Percentiles rank a stretch among this genome's conserved stretches.
Evolutionary conservation across 2,329 filamentous ascomycete genomes (phyloP).

Genomic region (Thermoascus crustaceus): DNA sequence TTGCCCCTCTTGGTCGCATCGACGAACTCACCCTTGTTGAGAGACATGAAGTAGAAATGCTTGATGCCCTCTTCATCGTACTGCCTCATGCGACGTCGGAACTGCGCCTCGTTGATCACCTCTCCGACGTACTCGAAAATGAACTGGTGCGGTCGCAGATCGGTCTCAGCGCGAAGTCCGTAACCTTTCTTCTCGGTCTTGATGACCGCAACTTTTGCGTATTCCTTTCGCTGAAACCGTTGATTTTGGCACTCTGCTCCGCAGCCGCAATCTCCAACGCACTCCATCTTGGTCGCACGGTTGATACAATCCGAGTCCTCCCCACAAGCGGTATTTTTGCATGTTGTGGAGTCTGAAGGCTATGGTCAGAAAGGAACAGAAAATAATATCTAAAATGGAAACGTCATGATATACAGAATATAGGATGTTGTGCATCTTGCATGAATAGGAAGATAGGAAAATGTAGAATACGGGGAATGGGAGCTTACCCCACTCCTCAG

Average conservation of each 20-base stretch:
- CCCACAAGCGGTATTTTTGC: slow-evolving; percentile 74
- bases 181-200: slow-evolving; percentile 98
- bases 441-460: background rate
- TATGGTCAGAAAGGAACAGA: slow-evolving; percentile 7
- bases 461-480: slow-evolving; percentile 6
- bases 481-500: slow-evolving; percentile 83
- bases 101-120: slow-evolving; percentile 87
- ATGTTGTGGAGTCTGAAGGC: slow-evolving; percentile 42
- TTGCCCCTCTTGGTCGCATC: slow-evolving; percentile 97
- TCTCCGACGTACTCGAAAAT: slow-evolving; percentile 98
- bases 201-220: slow-evolving; percentile 87
- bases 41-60: slow-evolving; percentile 99
- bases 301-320: slow-evolving; percentile 99
- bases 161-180: slow-evolving; percentile 71
- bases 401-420: background rate
- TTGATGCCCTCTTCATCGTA: slow-evolving; percentile 97
- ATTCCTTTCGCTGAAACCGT: slow-evolving; percentile 83
- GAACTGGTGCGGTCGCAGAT: slow-evolving; percentile 77
- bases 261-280: slow-evolving; percentile 78
- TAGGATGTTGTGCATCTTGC: background rate
- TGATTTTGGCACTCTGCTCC: slow-evolving; percentile 86
- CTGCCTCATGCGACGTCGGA: slow-evolving; percentile 80
- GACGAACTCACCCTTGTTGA: slow-evolving; percentile 92
- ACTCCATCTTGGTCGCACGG: slow-evolving; percentile 96
- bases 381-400: slow-evolving; percentile 6